Conservation (phyloP, 2,329 filamentous ascomycete genomes). For the Trichoderma semiorbis region DNA sequence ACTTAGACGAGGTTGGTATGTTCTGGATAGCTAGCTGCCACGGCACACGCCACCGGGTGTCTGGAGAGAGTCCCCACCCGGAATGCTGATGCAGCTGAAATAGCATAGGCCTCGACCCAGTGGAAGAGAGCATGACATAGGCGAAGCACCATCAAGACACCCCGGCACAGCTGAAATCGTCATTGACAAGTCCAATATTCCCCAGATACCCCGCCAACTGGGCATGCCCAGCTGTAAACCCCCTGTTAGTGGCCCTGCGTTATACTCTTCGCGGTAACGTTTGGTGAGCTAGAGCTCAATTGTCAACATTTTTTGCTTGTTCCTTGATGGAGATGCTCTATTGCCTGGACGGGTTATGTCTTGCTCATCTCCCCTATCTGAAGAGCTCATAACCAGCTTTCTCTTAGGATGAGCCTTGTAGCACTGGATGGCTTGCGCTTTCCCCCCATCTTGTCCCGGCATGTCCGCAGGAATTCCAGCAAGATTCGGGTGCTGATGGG, state of each 20-base stretch:
- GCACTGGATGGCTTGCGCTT: background rate
- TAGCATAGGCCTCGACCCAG: background rate
- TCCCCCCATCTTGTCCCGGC: background rate
- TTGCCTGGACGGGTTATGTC: background rate
- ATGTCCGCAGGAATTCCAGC: background rate
- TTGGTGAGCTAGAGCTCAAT: background rate
- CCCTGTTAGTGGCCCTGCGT: background rate
- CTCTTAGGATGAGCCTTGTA: background rate
- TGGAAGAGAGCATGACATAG: background rate
- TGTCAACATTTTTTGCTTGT: background rate
- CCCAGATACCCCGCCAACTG: background rate
- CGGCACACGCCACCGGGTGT: slow-evolving; percentile 13
- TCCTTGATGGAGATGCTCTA: background rate
- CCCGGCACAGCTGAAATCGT: slow-evolving; percentile 11
- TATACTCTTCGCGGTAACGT: background rate
- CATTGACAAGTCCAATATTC: background rate
- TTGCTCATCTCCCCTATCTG: background rate
- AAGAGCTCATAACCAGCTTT: background rate
- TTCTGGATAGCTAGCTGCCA: slow-evolving; percentile 1
- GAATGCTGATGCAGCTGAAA: slow-evolving; percentile 11
- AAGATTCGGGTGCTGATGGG: background rate
- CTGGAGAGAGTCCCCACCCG: background rate
- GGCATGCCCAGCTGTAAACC: background rate
- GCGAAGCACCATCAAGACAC: background rate
- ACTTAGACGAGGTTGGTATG: background rate